Evolutionary conservation across 306 rosid genomes (phyloP).

Genomic region (Vachellia collinsii): DNA sequence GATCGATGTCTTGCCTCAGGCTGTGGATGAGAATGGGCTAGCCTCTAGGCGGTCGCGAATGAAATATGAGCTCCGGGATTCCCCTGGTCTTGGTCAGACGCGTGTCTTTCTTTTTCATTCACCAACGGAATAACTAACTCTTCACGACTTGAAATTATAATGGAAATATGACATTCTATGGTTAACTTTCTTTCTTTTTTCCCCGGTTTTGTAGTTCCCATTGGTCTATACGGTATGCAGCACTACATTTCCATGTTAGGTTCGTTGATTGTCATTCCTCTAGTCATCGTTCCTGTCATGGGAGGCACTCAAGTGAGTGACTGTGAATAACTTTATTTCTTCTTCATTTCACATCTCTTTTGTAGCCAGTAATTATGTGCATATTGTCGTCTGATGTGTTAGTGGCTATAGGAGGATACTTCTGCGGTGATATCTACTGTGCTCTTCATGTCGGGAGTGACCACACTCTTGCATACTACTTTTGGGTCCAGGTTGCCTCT

Average conservation of each 20-base stretch:
- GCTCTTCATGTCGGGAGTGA: conserved; percentile 86
- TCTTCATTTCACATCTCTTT: neutral
- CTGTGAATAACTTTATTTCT: neutral
- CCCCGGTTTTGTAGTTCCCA: conserved; percentile 61
- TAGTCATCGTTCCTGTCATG: conserved; percentile 95
- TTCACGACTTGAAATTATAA: neutral
- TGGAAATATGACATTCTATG: neutral
- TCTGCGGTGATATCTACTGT: conserved; percentile 88
- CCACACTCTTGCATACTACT: conserved; percentile 82
- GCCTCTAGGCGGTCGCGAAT: conserved; percentile 68
- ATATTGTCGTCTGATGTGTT: conserved; percentile 57
- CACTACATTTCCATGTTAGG: conserved; percentile 86
- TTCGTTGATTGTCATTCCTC: conserved; percentile 87
- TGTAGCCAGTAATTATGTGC: conserved; percentile 33
- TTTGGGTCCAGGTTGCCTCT: conserved; percentile 96
- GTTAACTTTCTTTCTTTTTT: conserved; percentile 3
- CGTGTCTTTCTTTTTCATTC: neutral
- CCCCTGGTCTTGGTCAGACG: conserved; percentile 83
- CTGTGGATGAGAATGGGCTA: conserved; percentile 63
- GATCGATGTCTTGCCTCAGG: conserved; percentile 68
- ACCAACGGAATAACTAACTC: neutral
- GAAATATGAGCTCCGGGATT: conserved; percentile 90
- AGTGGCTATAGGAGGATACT: conserved; percentile 85
- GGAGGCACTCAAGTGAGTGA: conserved; percentile 92
- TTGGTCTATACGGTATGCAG: conserved; percentile 87